A percentile compares a stretch with the other conserved stretches of the same genome.
Evolutionary conservation across 768 basidiomycete genomes (phyloP).

Genomic region (Tephrocybe sp.): DNA sequence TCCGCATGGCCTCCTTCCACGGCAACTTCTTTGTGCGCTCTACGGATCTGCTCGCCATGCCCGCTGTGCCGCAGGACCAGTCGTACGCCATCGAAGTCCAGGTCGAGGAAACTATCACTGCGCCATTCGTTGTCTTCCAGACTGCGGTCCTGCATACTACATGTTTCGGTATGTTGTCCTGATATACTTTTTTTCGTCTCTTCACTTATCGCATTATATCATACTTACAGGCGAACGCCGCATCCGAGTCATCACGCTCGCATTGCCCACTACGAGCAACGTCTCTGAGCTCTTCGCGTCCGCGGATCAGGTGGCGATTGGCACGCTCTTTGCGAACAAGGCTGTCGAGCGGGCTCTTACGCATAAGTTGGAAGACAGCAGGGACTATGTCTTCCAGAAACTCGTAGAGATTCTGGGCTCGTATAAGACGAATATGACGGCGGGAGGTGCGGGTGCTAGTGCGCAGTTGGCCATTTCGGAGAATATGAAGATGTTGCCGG

Average conservation of each 20-base stretch:
- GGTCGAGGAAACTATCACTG: constrained; percentile 90
- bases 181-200: background rate
- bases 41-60: constrained; percentile 94
- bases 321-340: constrained; percentile 85
- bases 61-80: constrained; percentile 94
- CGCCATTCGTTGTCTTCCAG: constrained; percentile 91
- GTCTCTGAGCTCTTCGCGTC: constrained; percentile 89
- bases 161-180: constrained; percentile 63
- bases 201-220: background rate
- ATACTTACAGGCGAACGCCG: constrained; percentile 64
- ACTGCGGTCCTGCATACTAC: constrained; percentile 94
- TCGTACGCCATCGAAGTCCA: constrained; percentile 95
- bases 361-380: constrained; percentile 85
- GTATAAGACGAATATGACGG: constrained; percentile 96
- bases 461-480: constrained; percentile 91
- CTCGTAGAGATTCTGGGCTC: constrained; percentile 81
- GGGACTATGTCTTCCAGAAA: constrained; percentile 81
- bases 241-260: constrained; percentile 86
- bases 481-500: constrained; percentile 92
- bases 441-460: constrained; percentile 88
- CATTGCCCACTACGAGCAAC: constrained; percentile 84
- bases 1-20: constrained; percentile 97
- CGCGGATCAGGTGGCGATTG: constrained; percentile 85
- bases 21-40: constrained; percentile 99
- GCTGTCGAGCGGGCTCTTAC: constrained; percentile 87